phyloP scores from a whole-genome alignment of 2,329 filamentous ascomycete species.

The Colletotrichum sojae region DNA sequence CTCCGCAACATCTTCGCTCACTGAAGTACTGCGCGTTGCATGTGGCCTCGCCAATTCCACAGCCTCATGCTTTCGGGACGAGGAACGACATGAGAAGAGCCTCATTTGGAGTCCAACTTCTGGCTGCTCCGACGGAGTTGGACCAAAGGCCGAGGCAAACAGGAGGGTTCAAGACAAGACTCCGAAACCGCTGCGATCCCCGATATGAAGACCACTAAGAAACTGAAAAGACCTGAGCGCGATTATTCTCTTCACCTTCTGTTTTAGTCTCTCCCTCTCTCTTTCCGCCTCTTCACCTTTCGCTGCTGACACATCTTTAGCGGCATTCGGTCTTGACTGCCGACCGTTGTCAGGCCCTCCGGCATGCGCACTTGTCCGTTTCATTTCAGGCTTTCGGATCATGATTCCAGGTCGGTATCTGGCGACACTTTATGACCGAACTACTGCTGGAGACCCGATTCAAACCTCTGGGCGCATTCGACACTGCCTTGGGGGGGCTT shows the following conservation, averaged over 20 bases:
- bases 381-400: constrained; percentile 7
- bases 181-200: constrained; percentile 65
- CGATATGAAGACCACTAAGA: constrained; percentile 65
- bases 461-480: too few relatives aligned
- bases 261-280: constrained; percentile 11
- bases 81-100: constrained; percentile 44
- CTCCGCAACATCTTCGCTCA: constrained; percentile 9
- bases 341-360: constrained; percentile 6
- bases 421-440: background rate
- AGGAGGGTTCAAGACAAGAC: constrained; percentile 47
- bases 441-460: background rate
- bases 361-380: constrained; percentile 6
- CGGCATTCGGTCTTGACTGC: background rate
- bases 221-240: constrained; percentile 85
- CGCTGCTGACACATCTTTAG: background rate
- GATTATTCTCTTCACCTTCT: constrained; percentile 12
- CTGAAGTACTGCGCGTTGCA: constrained; percentile 12
- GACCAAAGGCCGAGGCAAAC: constrained; percentile 74
- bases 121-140: constrained; percentile 59
- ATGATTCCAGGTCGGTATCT: constrained; percentile 11
- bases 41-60: background rate
- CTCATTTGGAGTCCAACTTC: constrained; percentile 68
- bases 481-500: too few relatives aligned
- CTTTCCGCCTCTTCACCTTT: background rate
- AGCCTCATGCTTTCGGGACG: constrained; percentile 4